Percentiles rank a stretch among this genome's conserved stretches.
These are phyloP conservation scores for Metschnikowia anglica DNA, from an alignment of 805 yeast genomes.

Conservation along the genomic window DNA sequence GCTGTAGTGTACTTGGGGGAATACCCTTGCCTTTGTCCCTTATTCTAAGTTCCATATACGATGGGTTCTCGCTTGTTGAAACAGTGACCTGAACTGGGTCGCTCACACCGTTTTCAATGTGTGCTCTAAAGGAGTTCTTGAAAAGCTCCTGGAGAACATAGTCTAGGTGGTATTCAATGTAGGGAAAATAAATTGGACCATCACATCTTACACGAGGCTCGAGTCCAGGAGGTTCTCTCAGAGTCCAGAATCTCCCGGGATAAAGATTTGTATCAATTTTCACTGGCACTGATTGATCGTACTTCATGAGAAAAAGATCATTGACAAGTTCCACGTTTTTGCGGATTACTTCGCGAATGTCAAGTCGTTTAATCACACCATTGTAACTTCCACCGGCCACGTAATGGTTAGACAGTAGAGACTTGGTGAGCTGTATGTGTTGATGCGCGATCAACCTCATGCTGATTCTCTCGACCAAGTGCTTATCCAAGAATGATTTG, in stretches of 20 bases:
- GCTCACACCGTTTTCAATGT: constrained; percentile 60
- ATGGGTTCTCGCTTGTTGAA: constrained; percentile 31
- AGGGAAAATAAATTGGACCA: constrained; percentile 69
- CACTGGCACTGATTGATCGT: constrained; percentile 69
- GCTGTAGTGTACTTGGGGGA: constrained; percentile 57
- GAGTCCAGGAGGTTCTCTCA: constrained; percentile 20
- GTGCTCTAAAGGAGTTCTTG: constrained; percentile 86
- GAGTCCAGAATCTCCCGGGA: constrained; percentile 30
- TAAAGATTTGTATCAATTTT: constrained; percentile 46
- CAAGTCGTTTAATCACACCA: constrained; percentile 61
- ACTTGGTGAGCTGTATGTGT: constrained; percentile 60
- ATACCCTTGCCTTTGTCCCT: constrained; percentile 92
- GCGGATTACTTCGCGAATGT: constrained; percentile 60
- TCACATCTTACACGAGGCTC: constrained; percentile 17
- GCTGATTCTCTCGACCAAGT: constrained; percentile 78
- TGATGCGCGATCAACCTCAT: constrained; percentile 87
- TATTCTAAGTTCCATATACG: constrained; percentile 66
- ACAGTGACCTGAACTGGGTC: constrained; percentile 42
- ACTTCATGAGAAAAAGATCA: constrained; percentile 79
- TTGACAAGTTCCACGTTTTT: constrained; percentile 73
- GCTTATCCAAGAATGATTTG: constrained; percentile 66
- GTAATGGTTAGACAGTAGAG: constrained; percentile 40
- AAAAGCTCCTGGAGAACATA: constrained; percentile 83
- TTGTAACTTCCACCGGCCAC: constrained; percentile 56
- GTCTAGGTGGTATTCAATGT: constrained; percentile 84